These are phyloP conservation scores for Aspergillus oerlinghausenensis DNA, from an alignment of 2,329 filamentous ascomycete genomes.

Conservation along the genomic window DNA sequence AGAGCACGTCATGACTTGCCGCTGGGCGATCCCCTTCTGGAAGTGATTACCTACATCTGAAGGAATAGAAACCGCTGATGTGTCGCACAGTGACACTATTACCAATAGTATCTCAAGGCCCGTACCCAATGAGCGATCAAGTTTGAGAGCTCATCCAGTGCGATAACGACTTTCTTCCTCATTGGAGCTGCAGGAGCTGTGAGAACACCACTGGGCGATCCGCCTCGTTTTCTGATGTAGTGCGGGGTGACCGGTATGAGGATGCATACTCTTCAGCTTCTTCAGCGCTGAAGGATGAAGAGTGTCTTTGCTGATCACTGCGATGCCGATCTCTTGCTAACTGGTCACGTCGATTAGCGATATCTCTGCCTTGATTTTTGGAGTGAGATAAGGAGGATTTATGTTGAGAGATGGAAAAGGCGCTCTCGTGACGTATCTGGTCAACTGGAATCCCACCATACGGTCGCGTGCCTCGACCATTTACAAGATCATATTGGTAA, in stretches of 20 bases:
- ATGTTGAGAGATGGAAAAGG: too few relatives aligned
- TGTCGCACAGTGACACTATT: too few relatives aligned
- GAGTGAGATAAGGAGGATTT: too few relatives aligned
- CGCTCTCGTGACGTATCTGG: background rate
- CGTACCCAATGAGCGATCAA: too few relatives aligned
- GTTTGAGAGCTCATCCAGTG: too few relatives aligned
- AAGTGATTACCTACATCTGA: too few relatives aligned
- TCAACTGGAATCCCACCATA: background rate
- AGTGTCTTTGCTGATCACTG: background rate
- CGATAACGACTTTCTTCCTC: too few relatives aligned
- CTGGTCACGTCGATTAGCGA: background rate
- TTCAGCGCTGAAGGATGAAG: background rate
- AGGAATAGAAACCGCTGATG: too few relatives aligned
- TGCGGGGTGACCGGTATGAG: background rate
- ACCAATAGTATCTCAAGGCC: too few relatives aligned
- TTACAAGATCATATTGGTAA: background rate
- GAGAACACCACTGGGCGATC: too few relatives aligned
- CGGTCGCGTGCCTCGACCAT: background rate
- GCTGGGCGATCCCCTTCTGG: background rate
- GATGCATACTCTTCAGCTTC: background rate
- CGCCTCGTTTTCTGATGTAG: too few relatives aligned
- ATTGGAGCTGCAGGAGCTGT: too few relatives aligned
- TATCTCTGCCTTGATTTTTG: background rate
- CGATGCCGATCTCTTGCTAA: background rate
- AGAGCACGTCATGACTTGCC: constrained; percentile 7